These are phyloP conservation scores for Penicillium desertorum DNA, from an alignment of 495 filamentous ascomycete genomes.

Conservation along the genomic window DNA sequence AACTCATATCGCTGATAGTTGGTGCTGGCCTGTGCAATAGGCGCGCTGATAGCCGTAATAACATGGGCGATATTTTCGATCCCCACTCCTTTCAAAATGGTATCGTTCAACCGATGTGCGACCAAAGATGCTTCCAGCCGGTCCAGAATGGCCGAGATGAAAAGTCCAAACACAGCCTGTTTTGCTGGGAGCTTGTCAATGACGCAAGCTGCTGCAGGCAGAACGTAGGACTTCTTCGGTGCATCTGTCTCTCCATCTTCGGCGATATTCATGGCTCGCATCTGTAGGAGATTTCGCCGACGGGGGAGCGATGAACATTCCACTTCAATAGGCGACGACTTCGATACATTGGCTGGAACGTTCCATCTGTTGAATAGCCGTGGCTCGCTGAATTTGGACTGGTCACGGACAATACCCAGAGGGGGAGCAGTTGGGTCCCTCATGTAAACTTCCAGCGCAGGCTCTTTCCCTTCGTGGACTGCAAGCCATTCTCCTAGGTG, in stretches of 20 bases:
- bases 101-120: slow-evolving; percentile 60
- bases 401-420: slow-evolving; percentile 36
- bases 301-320: slow-evolving; percentile 33
- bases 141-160: slow-evolving; percentile 74
- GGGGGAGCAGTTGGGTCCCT: slow-evolving; percentile 1
- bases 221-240: slow-evolving; percentile 20
- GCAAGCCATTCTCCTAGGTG: slow-evolving; percentile 29
- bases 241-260: slow-evolving; percentile 16
- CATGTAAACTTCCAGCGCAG: slow-evolving; percentile 26
- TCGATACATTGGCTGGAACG: background rate
- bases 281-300: slow-evolving; percentile 37
- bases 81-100: slow-evolving; percentile 53
- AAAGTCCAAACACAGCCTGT: slow-evolving; percentile 63
- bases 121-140: slow-evolving; percentile 64
- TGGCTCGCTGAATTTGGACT: slow-evolving; percentile 28
- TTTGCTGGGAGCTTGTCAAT: slow-evolving; percentile 59
- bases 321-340: slow-evolving; percentile 20
- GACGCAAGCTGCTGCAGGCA: slow-evolving; percentile 29
- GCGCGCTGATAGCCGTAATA: slow-evolving; percentile 70
- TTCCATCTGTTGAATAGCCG: slow-evolving; percentile 35
- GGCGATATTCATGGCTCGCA: slow-evolving; percentile 10
- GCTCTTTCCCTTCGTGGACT: slow-evolving; percentile 24
- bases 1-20: slow-evolving; percentile 92
- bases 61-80: slow-evolving; percentile 60
- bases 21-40: slow-evolving; percentile 55